phyloP scores from a whole-genome alignment of 1,139 yeast genomes.

The Wickerhamomyces sp. region DNA sequence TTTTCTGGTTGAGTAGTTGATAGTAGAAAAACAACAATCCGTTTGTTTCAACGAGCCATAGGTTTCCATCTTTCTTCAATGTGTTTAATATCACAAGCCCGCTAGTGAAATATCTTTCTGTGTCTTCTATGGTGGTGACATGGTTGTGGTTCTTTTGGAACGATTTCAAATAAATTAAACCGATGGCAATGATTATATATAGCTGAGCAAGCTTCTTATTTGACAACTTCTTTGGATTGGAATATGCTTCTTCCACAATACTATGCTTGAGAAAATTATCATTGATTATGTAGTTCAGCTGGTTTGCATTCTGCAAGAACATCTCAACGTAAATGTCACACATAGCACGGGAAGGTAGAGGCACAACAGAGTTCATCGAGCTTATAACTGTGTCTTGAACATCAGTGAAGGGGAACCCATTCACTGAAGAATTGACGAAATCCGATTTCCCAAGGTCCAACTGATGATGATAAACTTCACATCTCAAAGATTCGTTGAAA shows the following conservation, averaged over 20 bases:
- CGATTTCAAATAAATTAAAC: constrained; percentile 2
- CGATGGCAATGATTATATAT: constrained; percentile 8
- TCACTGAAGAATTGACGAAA: neutral
- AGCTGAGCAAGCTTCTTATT: constrained; percentile 24
- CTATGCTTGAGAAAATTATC: constrained; percentile 24
- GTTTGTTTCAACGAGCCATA: constrained; percentile 37
- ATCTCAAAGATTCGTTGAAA: neutral
- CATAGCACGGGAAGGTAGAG: constrained; percentile 26
- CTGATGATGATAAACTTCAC: neutral
- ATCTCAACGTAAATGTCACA: constrained; percentile 24
- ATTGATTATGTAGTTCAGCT: constrained; percentile 30
- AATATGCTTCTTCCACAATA: constrained; percentile 26
- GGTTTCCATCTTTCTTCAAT: constrained; percentile 31
- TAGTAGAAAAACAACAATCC: constrained; percentile 33
- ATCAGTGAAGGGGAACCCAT: neutral
- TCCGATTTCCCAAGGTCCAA: neutral
- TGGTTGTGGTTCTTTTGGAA: constrained; percentile 4
- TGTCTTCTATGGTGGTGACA: neutral
- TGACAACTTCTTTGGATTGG: constrained; percentile 25
- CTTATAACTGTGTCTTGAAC: too few species aligned
- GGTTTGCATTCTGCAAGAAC: constrained; percentile 31
- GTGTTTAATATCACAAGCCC: constrained; percentile 29
- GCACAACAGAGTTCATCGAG: constrained; percentile 7
- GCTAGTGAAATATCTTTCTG: constrained; percentile 26
- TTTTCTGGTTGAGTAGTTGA: constrained; percentile 31